Percentiles rank a stretch among this genome's conserved stretches.
phyloP scores from a whole-genome alignment of 1,284 basidiomycete genomes.

The Grifola frondosa region DNA sequence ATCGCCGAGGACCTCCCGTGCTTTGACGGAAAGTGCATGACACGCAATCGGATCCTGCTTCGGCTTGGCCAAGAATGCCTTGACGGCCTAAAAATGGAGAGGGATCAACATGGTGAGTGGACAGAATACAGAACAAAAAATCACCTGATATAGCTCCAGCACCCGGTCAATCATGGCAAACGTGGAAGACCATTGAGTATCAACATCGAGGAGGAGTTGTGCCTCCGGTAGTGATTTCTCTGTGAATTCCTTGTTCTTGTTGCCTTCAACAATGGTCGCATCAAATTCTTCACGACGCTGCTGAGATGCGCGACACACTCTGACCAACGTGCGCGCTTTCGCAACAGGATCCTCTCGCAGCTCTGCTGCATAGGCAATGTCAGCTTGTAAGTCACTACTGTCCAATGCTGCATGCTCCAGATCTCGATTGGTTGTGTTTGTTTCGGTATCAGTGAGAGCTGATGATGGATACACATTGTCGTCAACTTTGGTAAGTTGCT shows the following conservation, averaged over 20 bases:
- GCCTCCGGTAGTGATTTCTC: constrained; percentile 5
- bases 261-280: constrained; percentile 20
- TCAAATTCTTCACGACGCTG: constrained; percentile 25
- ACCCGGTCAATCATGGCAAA: constrained; percentile 32
- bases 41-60: not conserved
- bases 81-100: constrained; percentile 3
- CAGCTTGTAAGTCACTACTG: not conserved
- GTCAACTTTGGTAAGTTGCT: constrained; percentile 1
- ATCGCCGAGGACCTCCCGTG: constrained; percentile 10
- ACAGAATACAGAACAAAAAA: not conserved
- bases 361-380: constrained; percentile 15
- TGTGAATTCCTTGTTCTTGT: constrained; percentile 8
- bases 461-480: not conserved
- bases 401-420: not conserved
- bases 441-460: constrained; percentile 1
- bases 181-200: constrained; percentile 32
- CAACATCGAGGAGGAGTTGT: constrained; percentile 27
- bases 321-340: constrained; percentile 20
- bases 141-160: constrained; percentile 24
- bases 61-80: constrained; percentile 1
- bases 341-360: constrained; percentile 26
- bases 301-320: constrained; percentile 23
- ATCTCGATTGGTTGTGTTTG: constrained; percentile 13
- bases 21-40: constrained; percentile 1
- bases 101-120: not conserved